These are phyloP conservation scores for Simplicillium sp. DNA, from an alignment of 2,329 filamentous ascomycete species.

Conservation along the genomic window DNA sequence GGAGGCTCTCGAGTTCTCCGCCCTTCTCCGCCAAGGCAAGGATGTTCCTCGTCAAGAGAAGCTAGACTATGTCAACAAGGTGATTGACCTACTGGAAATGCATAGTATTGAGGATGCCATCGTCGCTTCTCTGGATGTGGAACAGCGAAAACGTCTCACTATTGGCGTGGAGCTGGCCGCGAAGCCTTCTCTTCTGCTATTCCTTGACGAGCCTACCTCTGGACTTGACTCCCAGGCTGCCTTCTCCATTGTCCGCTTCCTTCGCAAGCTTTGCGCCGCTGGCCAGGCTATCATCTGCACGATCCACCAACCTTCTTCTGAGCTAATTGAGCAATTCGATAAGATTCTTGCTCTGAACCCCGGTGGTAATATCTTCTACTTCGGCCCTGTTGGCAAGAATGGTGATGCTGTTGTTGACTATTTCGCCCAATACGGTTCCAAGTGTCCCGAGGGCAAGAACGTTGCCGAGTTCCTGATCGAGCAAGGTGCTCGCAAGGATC, in stretches of 20 bases:
- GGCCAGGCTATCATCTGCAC: constrained; percentile 52
- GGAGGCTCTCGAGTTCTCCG: constrained; percentile 57
- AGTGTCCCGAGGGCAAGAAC: constrained; percentile 49
- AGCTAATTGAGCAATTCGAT: constrained; percentile 48
- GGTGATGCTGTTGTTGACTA: constrained; percentile 38
- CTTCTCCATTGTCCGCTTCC: constrained; percentile 52
- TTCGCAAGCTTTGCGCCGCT: constrained; percentile 50
- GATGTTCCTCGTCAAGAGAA: constrained; percentile 52
- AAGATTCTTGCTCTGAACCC: constrained; percentile 42
- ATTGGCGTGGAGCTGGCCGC: constrained; percentile 47
- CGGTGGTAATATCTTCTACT: constrained; percentile 44
- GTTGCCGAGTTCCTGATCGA: constrained; percentile 40
- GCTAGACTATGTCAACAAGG: constrained; percentile 56
- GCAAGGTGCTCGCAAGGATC: constrained; percentile 27
- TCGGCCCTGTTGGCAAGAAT: constrained; percentile 42
- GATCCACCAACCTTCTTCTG: constrained; percentile 49
- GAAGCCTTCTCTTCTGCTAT: constrained; percentile 51
- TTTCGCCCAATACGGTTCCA: constrained; percentile 51
- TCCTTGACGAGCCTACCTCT: constrained; percentile 54
- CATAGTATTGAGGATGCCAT: constrained; percentile 55
- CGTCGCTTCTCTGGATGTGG: constrained; percentile 50
- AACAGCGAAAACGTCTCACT: constrained; percentile 47
- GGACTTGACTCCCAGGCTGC: constrained; percentile 49
- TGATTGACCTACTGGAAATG: constrained; percentile 63
- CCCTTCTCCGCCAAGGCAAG: constrained; percentile 50